Evolutionary conservation across 768 basidiomycete genomes (phyloP).

Genomic region (Lactarius psammicola): DNA sequence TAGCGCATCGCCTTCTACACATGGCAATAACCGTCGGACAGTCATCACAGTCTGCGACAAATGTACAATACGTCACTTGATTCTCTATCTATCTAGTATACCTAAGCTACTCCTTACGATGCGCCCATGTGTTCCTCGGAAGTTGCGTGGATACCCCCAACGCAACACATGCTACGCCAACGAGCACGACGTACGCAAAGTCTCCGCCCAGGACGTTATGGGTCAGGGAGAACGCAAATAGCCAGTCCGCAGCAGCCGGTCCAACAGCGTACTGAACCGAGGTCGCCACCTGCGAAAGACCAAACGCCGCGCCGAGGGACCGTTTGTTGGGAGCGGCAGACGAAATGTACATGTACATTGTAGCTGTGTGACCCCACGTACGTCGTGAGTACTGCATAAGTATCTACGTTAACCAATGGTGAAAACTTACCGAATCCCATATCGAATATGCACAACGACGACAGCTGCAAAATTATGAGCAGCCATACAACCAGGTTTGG

Average conservation of each 20-base stretch:
- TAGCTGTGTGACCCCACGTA: slow-evolving; percentile 44
- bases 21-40: no score
- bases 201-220: slow-evolving; percentile 28
- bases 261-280: slow-evolving; percentile 46
- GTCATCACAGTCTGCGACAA: no score
- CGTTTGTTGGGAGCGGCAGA: slow-evolving; percentile 61
- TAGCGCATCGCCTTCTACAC: no score
- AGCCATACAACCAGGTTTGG: not conserved
- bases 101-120: not conserved
- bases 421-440: not conserved
- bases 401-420: not conserved
- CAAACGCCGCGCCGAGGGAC: slow-evolving; percentile 69
- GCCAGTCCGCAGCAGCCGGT: slow-evolving; percentile 58
- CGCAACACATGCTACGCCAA: not conserved
- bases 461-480: not conserved
- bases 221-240: slow-evolving; percentile 60
- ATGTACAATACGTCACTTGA: no score
- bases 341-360: slow-evolving; percentile 66
- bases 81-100: no score
- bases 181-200: not conserved
- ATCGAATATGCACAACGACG: not conserved
- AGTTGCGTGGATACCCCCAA: not conserved
- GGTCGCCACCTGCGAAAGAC: slow-evolving; percentile 40
- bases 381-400: not conserved
- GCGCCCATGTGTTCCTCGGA: not conserved